Conservation (phyloP, 139 green algal species). For the Spirogloea muscicola region DNA sequence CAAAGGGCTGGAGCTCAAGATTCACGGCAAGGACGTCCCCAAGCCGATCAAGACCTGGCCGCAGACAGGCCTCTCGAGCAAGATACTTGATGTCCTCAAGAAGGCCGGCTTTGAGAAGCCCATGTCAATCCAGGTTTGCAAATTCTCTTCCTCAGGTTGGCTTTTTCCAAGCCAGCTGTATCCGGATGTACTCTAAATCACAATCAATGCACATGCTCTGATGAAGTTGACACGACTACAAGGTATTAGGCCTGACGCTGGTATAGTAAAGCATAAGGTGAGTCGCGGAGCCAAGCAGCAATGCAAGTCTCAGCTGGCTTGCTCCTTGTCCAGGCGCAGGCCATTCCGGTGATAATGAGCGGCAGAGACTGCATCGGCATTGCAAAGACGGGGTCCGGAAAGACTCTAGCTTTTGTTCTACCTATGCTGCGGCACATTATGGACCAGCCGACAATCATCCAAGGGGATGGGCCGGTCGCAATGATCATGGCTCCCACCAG, state of each 20-base stretch:
- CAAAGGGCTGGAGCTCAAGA: slow-evolving; percentile 73
- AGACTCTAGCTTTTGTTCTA: slow-evolving; percentile 96
- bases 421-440: slow-evolving; percentile 95
- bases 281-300: too few relatives aligned
- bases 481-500: slow-evolving; percentile 94
- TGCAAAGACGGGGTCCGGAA: slow-evolving; percentile 94
- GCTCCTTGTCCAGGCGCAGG: too few relatives aligned
- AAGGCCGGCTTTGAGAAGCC: slow-evolving; percentile 74
- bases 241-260: too few relatives aligned
- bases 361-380: slow-evolving; percentile 97
- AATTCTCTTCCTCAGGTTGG: too few relatives aligned
- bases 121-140: slow-evolving; percentile 92
- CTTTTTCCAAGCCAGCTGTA: too few relatives aligned
- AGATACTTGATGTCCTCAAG: slow-evolving; percentile 73
- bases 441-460: too few relatives aligned
- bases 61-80: slow-evolving; percentile 72
- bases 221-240: too few relatives aligned
- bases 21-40: slow-evolving; percentile 81
- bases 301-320: too few relatives aligned
- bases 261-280: too few relatives aligned
- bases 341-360: slow-evolving; percentile 92
- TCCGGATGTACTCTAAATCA: too few relatives aligned
- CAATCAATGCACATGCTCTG: too few relatives aligned
- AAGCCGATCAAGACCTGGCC: slow-evolving; percentile 61
- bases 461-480: slow-evolving; percentile 81